Conservation (phyloP, 441 rosid genomes). For the Eruca vesicaria region DNA sequence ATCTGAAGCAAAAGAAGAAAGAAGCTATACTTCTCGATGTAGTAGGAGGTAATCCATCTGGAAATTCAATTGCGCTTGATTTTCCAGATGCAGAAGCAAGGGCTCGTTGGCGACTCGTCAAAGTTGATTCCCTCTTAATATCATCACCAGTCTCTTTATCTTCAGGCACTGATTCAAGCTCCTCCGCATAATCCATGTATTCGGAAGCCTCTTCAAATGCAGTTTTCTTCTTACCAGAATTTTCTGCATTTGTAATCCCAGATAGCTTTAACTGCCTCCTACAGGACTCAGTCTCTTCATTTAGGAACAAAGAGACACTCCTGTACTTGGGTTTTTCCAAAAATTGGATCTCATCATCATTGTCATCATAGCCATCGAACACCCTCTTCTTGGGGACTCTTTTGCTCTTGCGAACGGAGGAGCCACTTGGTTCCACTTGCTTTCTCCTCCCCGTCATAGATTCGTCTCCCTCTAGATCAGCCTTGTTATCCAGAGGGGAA, state of each 20-base stretch:
- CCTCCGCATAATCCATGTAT: conserved; percentile 61
- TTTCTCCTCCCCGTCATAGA: conserved; percentile 49
- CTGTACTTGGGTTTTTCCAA: conserved; percentile 69
- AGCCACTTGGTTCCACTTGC: conserved; percentile 57
- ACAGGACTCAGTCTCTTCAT: conserved; percentile 50
- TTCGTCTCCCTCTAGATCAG: conserved; percentile 66
- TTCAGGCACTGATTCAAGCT: conserved; percentile 54
- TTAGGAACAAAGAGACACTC: conserved; percentile 33
- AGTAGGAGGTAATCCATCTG: conserved; percentile 89
- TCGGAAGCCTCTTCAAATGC: conserved; percentile 43
- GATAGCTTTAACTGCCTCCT: conserved; percentile 61
- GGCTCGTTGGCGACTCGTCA: conserved; percentile 90
- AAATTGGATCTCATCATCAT: conserved; percentile 86
- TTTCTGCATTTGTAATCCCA: conserved; percentile 47
- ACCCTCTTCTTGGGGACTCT: conserved; percentile 69
- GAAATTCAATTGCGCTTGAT: conserved; percentile 72
- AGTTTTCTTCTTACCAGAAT: conserved; percentile 56
- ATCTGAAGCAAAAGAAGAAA: conserved; percentile 1
- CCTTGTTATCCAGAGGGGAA: conserved; percentile 51
- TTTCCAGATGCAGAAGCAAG: conserved; percentile 69
- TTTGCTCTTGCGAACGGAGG: conserved; percentile 78
- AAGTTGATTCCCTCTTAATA: conserved; percentile 65
- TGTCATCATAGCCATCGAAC: conserved; percentile 59
- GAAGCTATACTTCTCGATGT: conserved; percentile 74
- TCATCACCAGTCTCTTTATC: conserved; percentile 52